Conservation (phyloP, 164 flowering plant species). For the Kingdonia uniflora region DNA sequence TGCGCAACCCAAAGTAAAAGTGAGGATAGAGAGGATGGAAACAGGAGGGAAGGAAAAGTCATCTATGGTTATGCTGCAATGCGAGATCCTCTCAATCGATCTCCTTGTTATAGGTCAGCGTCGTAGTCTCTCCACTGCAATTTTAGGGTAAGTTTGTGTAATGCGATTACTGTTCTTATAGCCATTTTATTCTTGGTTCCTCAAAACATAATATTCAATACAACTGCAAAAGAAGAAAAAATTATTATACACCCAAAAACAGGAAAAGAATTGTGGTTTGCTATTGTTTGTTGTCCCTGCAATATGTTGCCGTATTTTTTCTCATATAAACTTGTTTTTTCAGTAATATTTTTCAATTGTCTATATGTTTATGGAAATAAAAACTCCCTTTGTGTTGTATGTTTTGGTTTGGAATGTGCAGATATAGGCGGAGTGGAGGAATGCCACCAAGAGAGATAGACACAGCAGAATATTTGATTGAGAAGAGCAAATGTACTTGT, state of each 20-base stretch:
- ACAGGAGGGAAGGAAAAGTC: slow-evolving; percentile 53
- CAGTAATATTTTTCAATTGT: no score
- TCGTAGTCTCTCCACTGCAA: slow-evolving; percentile 36
- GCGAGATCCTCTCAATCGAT: slow-evolving; percentile 27
- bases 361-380: no score
- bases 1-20: slow-evolving; percentile 35
- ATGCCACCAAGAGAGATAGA: slow-evolving; percentile 29
- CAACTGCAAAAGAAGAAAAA: not conserved
- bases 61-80: slow-evolving; percentile 28
- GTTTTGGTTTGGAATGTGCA: not conserved
- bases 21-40: slow-evolving; percentile 33
- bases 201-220: not conserved
- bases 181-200: not conserved
- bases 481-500: slow-evolving; percentile 64
- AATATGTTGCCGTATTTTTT: not conserved
- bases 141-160: slow-evolving; percentile 41
- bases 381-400: not conserved
- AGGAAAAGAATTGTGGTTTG: not conserved
- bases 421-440: slow-evolving; percentile 27
- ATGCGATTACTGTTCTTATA: not conserved
- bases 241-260: not conserved
- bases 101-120: slow-evolving; percentile 59
- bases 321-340: not conserved
- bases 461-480: slow-evolving; percentile 57
- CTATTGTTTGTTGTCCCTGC: no score